These are phyloP conservation scores for Russula vinacea DNA, from an alignment of 768 basidiomycete genomes.

Conservation along the genomic window DNA sequence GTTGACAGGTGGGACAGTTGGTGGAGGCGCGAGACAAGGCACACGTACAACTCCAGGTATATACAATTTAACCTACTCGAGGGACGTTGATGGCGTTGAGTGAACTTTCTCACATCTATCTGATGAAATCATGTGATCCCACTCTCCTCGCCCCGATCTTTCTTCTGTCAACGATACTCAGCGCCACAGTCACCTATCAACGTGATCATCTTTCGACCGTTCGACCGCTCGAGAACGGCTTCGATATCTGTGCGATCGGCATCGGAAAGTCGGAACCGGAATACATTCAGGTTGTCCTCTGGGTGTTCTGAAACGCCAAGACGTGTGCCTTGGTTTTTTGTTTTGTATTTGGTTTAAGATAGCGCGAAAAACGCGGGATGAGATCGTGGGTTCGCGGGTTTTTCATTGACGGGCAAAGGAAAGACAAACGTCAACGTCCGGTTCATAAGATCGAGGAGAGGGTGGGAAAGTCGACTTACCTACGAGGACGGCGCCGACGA, in stretches of 20 bases:
- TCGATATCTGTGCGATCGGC: conserved; percentile 64
- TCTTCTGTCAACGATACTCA: conserved; percentile 57
- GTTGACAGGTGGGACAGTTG: background rate
- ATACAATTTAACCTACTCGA: conserved; percentile 2
- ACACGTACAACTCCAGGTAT: background rate
- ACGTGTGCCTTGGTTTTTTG: conserved; percentile 52
- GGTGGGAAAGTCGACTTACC: conserved; percentile 45
- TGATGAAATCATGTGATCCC: background rate
- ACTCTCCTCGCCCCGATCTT: background rate
- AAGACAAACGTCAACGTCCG: background rate
- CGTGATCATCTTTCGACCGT: conserved; percentile 57
- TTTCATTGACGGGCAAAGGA: background rate
- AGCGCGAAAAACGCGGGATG: background rate
- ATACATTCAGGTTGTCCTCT: conserved; percentile 63
- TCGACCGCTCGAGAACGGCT: conserved; percentile 56
- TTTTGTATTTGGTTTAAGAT: background rate
- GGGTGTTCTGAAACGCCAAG: conserved; percentile 73
- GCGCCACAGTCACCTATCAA: conserved; percentile 80
- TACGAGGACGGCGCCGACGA: conserved; percentile 76
- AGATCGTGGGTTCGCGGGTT: background rate
- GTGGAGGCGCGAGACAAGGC: background rate
- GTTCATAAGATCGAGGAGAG: background rate
- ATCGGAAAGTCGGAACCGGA: conserved; percentile 52
- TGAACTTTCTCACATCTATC: background rate
- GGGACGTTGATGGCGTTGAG: background rate